These are phyloP conservation scores for Pseudocercospora pini-densiflorae DNA, from an alignment of 2,329 filamentous ascomycete genomes.

Conservation along the genomic window DNA sequence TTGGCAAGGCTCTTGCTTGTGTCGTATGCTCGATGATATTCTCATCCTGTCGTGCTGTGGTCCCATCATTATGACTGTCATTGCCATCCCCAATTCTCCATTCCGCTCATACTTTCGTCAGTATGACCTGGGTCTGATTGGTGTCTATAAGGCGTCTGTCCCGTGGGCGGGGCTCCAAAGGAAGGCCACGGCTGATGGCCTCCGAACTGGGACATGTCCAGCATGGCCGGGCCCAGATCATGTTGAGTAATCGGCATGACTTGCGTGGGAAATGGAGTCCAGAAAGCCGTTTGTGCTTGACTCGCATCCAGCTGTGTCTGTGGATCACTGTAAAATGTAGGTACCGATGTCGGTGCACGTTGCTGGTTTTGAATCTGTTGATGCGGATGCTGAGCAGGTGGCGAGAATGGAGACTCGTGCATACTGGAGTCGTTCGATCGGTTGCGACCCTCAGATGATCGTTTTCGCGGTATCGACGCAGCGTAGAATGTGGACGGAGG, in stretches of 20 bases:
- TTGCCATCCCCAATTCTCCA: slow-evolving; percentile 29
- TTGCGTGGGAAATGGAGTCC: slow-evolving; percentile 48
- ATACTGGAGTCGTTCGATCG: slow-evolving; percentile 29
- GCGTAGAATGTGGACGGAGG: slow-evolving; percentile 38
- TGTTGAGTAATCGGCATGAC: slow-evolving; percentile 40
- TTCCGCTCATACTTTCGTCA: slow-evolving; percentile 29
- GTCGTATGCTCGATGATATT: background rate
- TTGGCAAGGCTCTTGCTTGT: background rate
- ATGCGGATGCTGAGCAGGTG: slow-evolving; percentile 16
- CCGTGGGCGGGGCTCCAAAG: slow-evolving; percentile 3
- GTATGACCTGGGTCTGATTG: slow-evolving; percentile 20
- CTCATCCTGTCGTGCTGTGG: background rate
- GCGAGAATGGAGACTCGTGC: slow-evolving; percentile 32
- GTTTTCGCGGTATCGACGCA: slow-evolving; percentile 35
- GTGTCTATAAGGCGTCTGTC: slow-evolving; percentile 12
- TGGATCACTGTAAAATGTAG: slow-evolving; percentile 35
- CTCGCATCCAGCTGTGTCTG: slow-evolving; percentile 27
- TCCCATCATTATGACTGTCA: slow-evolving; percentile 8
- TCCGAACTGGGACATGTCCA: slow-evolving; percentile 27
- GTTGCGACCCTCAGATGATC: slow-evolving; percentile 28
- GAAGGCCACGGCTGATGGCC: slow-evolving; percentile 22
- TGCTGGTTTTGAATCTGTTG: slow-evolving; percentile 19
- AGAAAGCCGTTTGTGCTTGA: slow-evolving; percentile 36
- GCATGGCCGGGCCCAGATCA: slow-evolving; percentile 22
- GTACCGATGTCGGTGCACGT: slow-evolving; percentile 27